Base-by-base conservation (phyloP, 129 eudicot genomes). In the Pittosporum tobira region DNA sequence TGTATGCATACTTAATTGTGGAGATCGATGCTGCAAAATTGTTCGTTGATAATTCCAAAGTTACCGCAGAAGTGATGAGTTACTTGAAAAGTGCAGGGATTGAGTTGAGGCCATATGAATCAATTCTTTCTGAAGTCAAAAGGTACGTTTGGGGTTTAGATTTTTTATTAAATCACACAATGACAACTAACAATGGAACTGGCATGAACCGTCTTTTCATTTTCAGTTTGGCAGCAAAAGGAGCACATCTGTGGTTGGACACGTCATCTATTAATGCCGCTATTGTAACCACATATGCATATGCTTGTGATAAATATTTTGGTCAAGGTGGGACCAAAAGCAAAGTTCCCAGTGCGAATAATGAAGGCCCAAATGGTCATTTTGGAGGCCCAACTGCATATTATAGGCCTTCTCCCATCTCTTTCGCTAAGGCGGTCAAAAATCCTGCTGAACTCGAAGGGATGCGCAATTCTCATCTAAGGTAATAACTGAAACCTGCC, bases 201-300 rank as follows among this genome's bases (percentile, higher is more conserved):
- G 22, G 26, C 51, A 47, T 19, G 51, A 47, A 26, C 36, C 67
- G 31, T 20, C 47, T 19, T 45, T 15, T 69, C 16, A 54, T 11
- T 52, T 77, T 68, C 85, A 90, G 98, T 60, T 80, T 90, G 75
- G 97, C 95, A 55, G 82, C 71, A 53, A 62, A 77, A 78, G 88
- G 86, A 42, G 84, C 89, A n/a, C 77, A 80, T 64, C 87, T 90
- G 63, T 83, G 95, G 95, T 49, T 90, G 75, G 97, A 90, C 71
- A 60, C 89, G 21, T 67, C 95, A 69, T 72, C 94, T 12, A 78
- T 83, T 63, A 90, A 88, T 73, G 95, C 94, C 59, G 97, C 97
- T 68, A 83, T 90, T 36, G 86, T 66, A 6, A 78, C 74, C 62
- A 71, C 95, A 27, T 90, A 80, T 61, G 73, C 75, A 58, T 52